Conservation (phyloP, 371 early-diverging fungal species). For the Apophysomyces ossiformis region DNA sequence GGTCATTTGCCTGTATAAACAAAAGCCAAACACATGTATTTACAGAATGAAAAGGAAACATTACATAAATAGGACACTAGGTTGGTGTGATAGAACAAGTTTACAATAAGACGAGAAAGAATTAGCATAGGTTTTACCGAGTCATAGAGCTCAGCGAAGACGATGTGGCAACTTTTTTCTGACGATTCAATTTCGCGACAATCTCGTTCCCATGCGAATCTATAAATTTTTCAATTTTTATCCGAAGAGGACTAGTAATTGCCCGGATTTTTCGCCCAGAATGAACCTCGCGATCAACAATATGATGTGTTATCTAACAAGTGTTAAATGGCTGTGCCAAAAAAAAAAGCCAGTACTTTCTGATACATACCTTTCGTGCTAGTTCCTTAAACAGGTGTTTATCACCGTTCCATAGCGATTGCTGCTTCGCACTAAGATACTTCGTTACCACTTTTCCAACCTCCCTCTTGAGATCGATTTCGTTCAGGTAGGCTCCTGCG, state of each 20-base stretch:
- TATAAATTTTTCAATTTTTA: conserved; percentile 49
- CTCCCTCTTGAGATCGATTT: conserved; percentile 35
- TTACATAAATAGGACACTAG: conserved; percentile 10
- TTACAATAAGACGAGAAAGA: not conserved
- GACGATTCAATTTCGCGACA: conserved; percentile 21
- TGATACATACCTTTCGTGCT: conserved; percentile 37
- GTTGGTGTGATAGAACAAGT: not conserved
- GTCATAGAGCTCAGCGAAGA: not conserved
- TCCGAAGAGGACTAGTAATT: conserved; percentile 27
- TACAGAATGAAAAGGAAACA: conserved; percentile 6
- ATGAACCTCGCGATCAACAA: conserved; percentile 41
- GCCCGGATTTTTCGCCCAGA: conserved; percentile 34
- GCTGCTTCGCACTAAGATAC: conserved; percentile 36
- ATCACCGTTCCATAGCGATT: conserved; percentile 37
- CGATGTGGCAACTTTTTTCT: not conserved
- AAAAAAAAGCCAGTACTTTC: not conserved
- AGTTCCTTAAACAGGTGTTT: conserved; percentile 45
- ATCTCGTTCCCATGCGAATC: conserved; percentile 43
- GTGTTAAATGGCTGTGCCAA: not conserved
- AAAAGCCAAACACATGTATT: conserved; percentile 10
- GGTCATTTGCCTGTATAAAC: not conserved
- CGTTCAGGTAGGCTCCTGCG: conserved; percentile 18
- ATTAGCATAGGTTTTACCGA: not conserved
- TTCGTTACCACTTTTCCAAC: conserved; percentile 45
- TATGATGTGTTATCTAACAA: conserved; percentile 44